Evolutionary conservation across 2,329 filamentous ascomycete species (phyloP).

Genomic region (Arthroderma uncinatum): DNA sequence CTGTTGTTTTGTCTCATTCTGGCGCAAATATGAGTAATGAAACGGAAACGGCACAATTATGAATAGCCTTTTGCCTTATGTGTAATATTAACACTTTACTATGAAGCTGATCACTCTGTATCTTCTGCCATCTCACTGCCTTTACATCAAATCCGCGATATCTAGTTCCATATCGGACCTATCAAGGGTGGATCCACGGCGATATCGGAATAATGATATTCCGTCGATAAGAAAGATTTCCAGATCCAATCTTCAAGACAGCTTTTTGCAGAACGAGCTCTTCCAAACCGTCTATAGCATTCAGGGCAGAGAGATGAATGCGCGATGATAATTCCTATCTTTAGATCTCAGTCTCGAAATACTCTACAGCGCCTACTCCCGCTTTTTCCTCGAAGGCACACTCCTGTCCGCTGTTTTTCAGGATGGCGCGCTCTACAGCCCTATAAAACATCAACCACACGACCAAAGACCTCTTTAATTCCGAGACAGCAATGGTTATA

Average conservation of each 20-base stretch:
- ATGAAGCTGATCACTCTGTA: neutral
- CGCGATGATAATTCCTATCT: constrained; percentile 2
- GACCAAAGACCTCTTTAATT: neutral
- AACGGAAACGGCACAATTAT: neutral
- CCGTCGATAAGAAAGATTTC: neutral
- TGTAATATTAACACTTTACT: neutral
- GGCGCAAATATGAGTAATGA: too few relatives aligned
- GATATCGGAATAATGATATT: neutral
- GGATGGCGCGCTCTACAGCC: neutral
- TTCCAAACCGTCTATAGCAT: neutral
- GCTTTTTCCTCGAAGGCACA: neutral
- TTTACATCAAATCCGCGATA: too few relatives aligned
- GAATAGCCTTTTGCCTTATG: neutral
- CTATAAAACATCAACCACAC: neutral
- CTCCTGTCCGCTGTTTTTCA: neutral
- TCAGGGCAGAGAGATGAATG: neutral
- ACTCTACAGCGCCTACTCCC: neutral
- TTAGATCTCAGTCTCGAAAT: neutral
- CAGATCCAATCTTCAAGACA: neutral
- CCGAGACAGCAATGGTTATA: neutral
- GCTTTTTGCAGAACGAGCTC: neutral
- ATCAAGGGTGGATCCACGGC: neutral
- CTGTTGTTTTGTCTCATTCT: neutral
- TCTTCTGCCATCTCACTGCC: neutral
- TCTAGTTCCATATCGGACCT: neutral